Conservation (phyloP, 352 stramenopile species). For the Phytopythium ostracodes region DNA sequence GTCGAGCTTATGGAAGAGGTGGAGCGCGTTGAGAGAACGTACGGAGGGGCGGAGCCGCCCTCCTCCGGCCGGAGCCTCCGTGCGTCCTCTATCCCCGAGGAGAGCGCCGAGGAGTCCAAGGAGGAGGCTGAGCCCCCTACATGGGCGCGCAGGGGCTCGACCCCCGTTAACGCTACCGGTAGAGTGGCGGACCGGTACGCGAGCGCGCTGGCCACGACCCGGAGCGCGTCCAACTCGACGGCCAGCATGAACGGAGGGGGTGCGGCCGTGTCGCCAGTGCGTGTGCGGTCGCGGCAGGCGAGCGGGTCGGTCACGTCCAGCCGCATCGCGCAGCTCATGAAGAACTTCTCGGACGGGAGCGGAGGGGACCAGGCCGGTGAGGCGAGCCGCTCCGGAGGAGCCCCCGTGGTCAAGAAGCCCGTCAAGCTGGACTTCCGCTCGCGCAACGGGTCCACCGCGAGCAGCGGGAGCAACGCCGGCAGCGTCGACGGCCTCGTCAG, state of each 20-base stretch:
- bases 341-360: constrained; percentile 56
- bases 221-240: constrained; percentile 6
- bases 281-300: constrained; percentile 7
- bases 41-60: constrained; percentile 10
- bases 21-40: constrained; percentile 18
- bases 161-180: constrained; percentile 1
- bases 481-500: background rate
- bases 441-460: constrained; percentile 32
- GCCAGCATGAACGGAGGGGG: background rate
- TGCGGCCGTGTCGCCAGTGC: constrained; percentile 1
- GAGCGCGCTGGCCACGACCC: constrained; percentile 25
- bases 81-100: constrained; percentile 18
- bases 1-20: constrained; percentile 64
- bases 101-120: constrained; percentile 17
- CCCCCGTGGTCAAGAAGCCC: constrained; percentile 18
- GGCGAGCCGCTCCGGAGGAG: background rate
- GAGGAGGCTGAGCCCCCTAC: constrained; percentile 10
- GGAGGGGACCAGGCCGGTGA: constrained; percentile 17
- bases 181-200: constrained; percentile 53
- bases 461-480: constrained; percentile 12
- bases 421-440: constrained; percentile 38
- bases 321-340: constrained; percentile 67
- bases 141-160: background rate
- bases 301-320: constrained; percentile 18
- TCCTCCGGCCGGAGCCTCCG: constrained; percentile 11